A percentile compares a stretch with the other conserved stretches of the same genome.
Conservation (phyloP, 305 asterid species). For the Fraxinus dipetala region DNA sequence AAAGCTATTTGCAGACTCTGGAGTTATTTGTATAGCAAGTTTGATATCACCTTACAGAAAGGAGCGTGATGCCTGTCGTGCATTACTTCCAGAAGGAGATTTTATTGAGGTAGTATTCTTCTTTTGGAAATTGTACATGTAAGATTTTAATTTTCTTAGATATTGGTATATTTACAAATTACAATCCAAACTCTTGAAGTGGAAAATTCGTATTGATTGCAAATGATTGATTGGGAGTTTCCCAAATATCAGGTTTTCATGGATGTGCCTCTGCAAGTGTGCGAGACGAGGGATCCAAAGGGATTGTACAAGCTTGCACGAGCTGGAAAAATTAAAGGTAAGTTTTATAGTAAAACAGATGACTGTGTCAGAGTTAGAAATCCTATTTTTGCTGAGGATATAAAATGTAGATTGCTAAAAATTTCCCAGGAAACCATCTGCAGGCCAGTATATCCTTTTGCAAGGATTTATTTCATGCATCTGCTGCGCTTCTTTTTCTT, state of each 20-base stretch:
- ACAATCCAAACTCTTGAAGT: background rate
- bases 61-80: conserved; percentile 91
- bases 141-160: conserved; percentile 1
- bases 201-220: background rate
- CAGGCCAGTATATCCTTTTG: background rate
- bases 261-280: conserved; percentile 78
- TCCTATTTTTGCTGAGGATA: background rate
- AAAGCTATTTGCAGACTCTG: conserved; percentile 97
- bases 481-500: background rate
- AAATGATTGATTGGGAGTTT: background rate
- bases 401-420: background rate
- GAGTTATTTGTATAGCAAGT: conserved; percentile 93
- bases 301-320: conserved; percentile 92
- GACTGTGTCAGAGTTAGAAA: background rate
- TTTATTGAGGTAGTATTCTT: conserved; percentile 69
- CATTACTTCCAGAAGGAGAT: conserved; percentile 73
- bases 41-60: conserved; percentile 91
- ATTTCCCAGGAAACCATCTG: background rate
- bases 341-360: background rate
- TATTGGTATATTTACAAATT: background rate
- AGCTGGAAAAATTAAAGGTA: conserved; percentile 90
- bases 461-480: background rate
- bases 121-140: conserved; percentile 6
- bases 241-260: conserved; percentile 57
- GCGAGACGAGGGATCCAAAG: conserved; percentile 91